Base-by-base conservation (phyloP, 768 basidiomycete species). In the Pholiota conissans region DNA sequence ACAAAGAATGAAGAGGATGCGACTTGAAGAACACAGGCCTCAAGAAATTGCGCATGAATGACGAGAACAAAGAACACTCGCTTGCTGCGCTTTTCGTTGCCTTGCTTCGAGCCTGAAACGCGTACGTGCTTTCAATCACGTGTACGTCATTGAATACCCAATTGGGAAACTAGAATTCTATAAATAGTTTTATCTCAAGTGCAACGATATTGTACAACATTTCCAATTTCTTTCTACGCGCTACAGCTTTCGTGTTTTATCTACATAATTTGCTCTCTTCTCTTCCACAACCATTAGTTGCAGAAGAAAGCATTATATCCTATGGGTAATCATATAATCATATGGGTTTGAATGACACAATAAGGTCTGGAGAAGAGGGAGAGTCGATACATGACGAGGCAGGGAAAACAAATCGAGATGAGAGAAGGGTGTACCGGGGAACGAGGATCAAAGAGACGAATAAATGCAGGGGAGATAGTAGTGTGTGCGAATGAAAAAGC, bases 401-500 rank as follows among this genome's bases (percentile, higher is more conserved):
- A 22, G 9, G 11, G 20, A 16, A 35, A 10, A 26, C 35, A 52
- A 52, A 39, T 20, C 50, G 50, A 52, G 35, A 39, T 27, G 50
- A 18, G 27, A 14, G 32, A 32, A 18, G 18, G 20, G 11, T n/a
- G 8, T 32, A 24, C 16, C 30, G n/a, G 46, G 29, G 29, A 55
- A 39, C 42, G 14, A 47, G 42, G 32, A 37, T 42, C 49, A 27
- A 32, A 45, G 29, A 46, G 35, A 48, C 28, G 47, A 20, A 20
- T 32, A 32, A 57, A 22, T 42, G 32, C 26, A 14, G 11, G 10
- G 16, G n/a, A n/a, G 40, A 42, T 30, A 24, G 26, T 28, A 46
- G 28, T 42, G 29, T 42, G 39, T 22, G 18, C 30, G 53, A 46
- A 28, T 45, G 53, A 46, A 28, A 45, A 55, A 57, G 58, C 20